Evolutionary conservation across 768 basidiomycete species (phyloP).

Genomic region (Lactarius akahatsu): DNA sequence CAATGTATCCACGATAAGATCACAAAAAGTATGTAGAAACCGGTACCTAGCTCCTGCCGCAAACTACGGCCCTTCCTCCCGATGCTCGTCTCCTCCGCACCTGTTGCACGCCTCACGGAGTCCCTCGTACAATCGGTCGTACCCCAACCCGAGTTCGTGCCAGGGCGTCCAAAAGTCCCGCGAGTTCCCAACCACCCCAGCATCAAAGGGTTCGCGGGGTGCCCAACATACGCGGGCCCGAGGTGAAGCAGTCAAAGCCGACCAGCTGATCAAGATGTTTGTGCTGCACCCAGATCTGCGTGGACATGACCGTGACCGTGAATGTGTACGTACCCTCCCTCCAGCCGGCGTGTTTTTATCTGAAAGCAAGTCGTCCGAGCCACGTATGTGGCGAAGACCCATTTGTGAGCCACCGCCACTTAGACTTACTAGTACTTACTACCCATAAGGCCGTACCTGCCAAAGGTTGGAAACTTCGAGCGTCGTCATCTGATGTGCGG

Average conservation of each 20-base stretch:
- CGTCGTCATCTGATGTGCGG: conserved; percentile 91
- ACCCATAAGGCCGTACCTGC: conserved; percentile 96
- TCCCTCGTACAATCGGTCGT: conserved; percentile 86
- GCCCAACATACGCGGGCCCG: conserved; percentile 62
- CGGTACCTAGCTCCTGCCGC: conserved; percentile 46
- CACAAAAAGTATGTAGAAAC: background rate
- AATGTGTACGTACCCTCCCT: conserved; percentile 38
- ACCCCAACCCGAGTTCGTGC: conserved; percentile 87
- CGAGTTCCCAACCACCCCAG: conserved; percentile 75
- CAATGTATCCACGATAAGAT: no score
- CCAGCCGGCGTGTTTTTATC: conserved; percentile 37
- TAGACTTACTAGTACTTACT: conserved; percentile 39
- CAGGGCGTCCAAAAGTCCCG: conserved; percentile 93
- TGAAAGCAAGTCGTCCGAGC: conserved; percentile 46
- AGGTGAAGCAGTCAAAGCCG: conserved; percentile 91
- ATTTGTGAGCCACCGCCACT: conserved; percentile 71
- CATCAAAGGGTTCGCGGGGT: conserved; percentile 86
- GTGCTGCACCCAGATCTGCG: conserved; percentile 44
- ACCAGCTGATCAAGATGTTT: conserved; percentile 85
- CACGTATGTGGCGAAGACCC: conserved; percentile 61
- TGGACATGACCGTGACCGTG: conserved; percentile 44
- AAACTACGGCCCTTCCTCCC: conserved; percentile 39
- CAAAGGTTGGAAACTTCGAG: conserved; percentile 90
- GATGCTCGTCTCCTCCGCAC: conserved; percentile 46
- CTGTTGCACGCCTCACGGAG: conserved; percentile 70